Percentiles rank a stretch among this genome's conserved stretches.
These are phyloP conservation scores for Penicillium sp. DNA, from an alignment of 2,329 filamentous ascomycete genomes.

Conservation along the genomic window DNA sequence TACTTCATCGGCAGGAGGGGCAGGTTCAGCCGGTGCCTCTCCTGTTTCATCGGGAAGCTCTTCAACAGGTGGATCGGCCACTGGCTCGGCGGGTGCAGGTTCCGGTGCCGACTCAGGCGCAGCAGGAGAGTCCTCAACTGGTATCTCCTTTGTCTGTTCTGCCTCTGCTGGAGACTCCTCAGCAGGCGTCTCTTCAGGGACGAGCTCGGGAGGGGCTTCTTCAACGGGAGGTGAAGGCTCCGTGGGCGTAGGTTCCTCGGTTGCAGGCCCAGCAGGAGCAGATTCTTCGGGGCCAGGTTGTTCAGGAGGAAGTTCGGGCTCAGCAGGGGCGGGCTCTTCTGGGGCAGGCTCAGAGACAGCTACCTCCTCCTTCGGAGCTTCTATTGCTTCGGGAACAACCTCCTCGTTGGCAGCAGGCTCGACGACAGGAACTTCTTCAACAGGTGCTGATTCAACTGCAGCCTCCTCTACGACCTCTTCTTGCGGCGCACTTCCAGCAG, in stretches of 20 bases:
- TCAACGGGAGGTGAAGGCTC: conserved; percentile 4
- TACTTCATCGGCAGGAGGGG: not conserved
- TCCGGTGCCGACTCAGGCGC: not conserved
- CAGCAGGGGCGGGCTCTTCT: not conserved
- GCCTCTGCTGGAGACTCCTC: conserved; percentile 8
- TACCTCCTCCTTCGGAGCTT: not conserved
- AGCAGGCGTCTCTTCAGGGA: conserved; percentile 5
- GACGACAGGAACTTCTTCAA: not conserved
- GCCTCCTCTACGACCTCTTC: not conserved
- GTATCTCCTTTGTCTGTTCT: conserved; percentile 11
- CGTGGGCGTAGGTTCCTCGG: conserved; percentile 8
- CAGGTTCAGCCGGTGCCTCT: not conserved
- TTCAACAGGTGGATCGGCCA: not conserved
- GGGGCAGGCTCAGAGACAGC: not conserved
- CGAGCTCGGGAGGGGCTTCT: not conserved
- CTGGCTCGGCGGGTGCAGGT: not conserved
- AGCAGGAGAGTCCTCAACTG: conserved; percentile 11
- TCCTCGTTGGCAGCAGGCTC: conserved; percentile 7
- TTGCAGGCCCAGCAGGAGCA: not conserved
- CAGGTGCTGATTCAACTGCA: not conserved
- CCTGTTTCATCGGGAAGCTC: not conserved
- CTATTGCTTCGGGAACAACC: conserved; percentile 1
- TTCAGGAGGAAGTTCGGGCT: not conserved
- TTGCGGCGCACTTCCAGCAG: not conserved
- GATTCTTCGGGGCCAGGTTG: not conserved